phyloP scores from a whole-genome alignment of 495 filamentous ascomycete genomes.

The Penicillium paradoxum region DNA sequence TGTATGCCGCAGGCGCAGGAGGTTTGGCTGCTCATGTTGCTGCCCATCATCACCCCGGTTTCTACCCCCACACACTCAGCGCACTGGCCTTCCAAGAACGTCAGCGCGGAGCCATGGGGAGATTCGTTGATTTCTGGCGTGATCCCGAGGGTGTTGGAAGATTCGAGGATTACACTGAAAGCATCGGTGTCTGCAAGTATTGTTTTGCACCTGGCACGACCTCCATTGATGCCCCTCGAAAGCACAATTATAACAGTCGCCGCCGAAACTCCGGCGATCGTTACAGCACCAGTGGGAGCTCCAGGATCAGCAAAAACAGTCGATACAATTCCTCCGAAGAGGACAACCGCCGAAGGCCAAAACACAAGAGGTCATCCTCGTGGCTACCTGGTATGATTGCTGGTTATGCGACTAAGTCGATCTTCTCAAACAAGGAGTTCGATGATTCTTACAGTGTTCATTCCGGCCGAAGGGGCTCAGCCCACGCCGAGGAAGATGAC shows the following conservation, averaged over 20 bases:
- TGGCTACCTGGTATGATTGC: conserved; percentile 53
- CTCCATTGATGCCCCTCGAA: conserved; percentile 58
- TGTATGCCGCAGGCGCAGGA: conserved; percentile 42
- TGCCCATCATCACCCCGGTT: conserved; percentile 16
- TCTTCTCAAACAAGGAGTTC: conserved; percentile 51
- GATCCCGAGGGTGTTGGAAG: conserved; percentile 63
- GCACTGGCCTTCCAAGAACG: conserved; percentile 42
- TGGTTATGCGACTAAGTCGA: conserved; percentile 50
- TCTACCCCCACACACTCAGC: conserved; percentile 21
- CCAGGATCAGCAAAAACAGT: conserved; percentile 51
- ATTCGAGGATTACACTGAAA: conserved; percentile 71
- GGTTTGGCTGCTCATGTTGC: conserved; percentile 38
- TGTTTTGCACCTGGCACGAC: conserved; percentile 63
- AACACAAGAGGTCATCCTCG: conserved; percentile 36
- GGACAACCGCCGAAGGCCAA: conserved; percentile 43
- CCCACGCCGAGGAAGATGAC: conserved; percentile 36
- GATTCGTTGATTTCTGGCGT: conserved; percentile 59
- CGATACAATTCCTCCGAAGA: conserved; percentile 56
- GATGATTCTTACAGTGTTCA: conserved; percentile 57
- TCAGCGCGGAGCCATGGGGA: conserved; percentile 51
- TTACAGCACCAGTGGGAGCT: conserved; percentile 34
- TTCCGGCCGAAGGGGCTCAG: conserved; percentile 37
- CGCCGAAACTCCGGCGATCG: conserved; percentile 42
- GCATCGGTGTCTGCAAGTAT: conserved; percentile 62
- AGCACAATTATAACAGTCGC: conserved; percentile 50